Percentiles rank a stretch among this genome's conserved stretches.
Conservation (phyloP, 352 stramenopile species). For the Chrysophaeum taylorii region DNA sequence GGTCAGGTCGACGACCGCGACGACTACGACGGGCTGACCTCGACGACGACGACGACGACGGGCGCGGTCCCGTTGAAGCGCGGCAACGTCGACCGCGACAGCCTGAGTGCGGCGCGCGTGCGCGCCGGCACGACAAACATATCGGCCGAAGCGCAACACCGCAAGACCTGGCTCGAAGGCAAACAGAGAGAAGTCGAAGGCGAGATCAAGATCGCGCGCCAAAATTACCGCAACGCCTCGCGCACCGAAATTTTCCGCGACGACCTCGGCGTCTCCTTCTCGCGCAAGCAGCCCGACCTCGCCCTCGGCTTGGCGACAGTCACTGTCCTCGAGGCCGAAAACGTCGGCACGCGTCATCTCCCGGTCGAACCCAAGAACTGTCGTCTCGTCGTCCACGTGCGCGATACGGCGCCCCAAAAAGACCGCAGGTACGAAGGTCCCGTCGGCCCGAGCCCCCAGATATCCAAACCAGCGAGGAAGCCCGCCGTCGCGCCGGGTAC, state of each 20-base stretch:
- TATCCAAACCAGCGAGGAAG: background rate
- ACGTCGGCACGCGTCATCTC: background rate
- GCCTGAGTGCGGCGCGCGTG: background rate
- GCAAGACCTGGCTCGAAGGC: background rate
- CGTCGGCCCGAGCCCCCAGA: background rate
- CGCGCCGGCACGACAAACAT: background rate
- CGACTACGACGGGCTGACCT: background rate
- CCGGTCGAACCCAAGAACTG: background rate
- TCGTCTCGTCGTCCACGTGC: background rate
- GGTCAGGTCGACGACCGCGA: background rate
- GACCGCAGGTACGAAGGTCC: background rate
- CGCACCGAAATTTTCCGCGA: background rate
- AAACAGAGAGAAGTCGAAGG: background rate
- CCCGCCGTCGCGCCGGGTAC: background rate
- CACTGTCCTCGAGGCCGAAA: background rate
- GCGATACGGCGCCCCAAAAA: background rate
- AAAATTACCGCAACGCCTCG: background rate
- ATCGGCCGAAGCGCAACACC: too few species aligned
- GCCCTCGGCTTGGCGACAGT: slow-evolving; percentile 5
- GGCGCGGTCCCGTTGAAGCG: background rate
- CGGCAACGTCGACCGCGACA: background rate
- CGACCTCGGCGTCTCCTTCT: slow-evolving; percentile 4
- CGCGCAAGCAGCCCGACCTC: background rate
- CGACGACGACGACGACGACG: background rate
- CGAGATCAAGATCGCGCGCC: background rate